These are phyloP conservation scores for Bertia moriformis DNA, from an alignment of 2,329 filamentous ascomycete species.

Conservation along the genomic window DNA sequence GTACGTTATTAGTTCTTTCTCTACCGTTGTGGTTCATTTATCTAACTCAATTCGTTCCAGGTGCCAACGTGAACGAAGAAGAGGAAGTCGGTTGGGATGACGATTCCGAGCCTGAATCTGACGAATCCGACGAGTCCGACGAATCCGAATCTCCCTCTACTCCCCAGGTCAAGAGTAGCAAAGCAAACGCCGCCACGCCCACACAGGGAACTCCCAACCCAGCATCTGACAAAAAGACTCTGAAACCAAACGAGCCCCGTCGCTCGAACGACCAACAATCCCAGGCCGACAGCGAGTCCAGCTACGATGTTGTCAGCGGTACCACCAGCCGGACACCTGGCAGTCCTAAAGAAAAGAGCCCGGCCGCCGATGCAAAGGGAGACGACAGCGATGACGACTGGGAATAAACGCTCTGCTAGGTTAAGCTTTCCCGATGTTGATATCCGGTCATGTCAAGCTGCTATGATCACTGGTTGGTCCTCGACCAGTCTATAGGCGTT, in stretches of 20 bases:
- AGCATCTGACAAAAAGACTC: conserved; percentile 17
- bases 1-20: conserved; percentile 31
- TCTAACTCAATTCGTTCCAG: conserved; percentile 51
- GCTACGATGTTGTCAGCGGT: conserved; percentile 82
- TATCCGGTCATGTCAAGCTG: no score
- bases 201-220: conserved; percentile 20
- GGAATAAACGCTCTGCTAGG: no score
- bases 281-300: conserved; percentile 82
- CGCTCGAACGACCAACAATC: conserved; percentile 79
- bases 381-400: conserved; percentile 7
- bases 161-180: conserved; percentile 13
- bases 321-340: conserved; percentile 63
- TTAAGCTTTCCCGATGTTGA: no score
- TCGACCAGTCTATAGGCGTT: no score
- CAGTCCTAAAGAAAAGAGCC: conserved; percentile 36
- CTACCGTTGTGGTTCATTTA: conserved; percentile 30
- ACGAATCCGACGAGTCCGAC: conserved; percentile 12
- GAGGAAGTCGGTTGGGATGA: conserved; percentile 8
- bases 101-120: conserved; percentile 18
- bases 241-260: conserved; percentile 52
- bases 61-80: conserved; percentile 54
- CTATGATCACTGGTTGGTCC: no score
- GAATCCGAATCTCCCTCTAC: conserved; percentile 8
- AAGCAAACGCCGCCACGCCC: conserved; percentile 47
- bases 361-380: conserved; percentile 13